phyloP scores from a whole-genome alignment of 352 stramenopile species.

The Peronospora belbahrii region DNA sequence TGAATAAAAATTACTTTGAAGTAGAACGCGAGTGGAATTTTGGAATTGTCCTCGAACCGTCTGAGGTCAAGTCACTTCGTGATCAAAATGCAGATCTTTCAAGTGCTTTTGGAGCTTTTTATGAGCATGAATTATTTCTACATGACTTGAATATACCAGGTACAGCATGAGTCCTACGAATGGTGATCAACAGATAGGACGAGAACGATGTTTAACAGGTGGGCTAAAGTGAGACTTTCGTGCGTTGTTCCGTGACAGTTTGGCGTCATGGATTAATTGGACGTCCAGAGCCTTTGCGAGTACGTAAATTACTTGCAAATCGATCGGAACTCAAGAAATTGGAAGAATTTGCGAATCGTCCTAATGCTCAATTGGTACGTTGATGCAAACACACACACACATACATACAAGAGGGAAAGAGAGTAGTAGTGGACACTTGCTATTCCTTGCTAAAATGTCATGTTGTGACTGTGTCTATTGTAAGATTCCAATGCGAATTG shows the following conservation, averaged over 20 bases:
- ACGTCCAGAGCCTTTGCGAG: constrained; percentile 52
- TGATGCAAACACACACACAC: no score
- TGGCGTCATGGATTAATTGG: constrained; percentile 73
- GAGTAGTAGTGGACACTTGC: no score
- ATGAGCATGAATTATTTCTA: constrained; percentile 61
- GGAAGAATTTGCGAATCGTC: constrained; percentile 48
- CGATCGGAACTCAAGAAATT: constrained; percentile 74
- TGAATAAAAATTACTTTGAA: constrained; percentile 37
- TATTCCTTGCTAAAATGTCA: no score
- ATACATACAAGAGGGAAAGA: no score
- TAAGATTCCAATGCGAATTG: constrained; percentile 67
- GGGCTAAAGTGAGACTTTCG: constrained; percentile 14
- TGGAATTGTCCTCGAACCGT: constrained; percentile 61
- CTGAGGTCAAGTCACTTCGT: constrained; percentile 71
- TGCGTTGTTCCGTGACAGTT: constrained; percentile 34
- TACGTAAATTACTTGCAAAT: constrained; percentile 69
- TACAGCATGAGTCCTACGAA: no score
- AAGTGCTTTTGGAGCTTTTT: constrained; percentile 68
- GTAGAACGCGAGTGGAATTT: constrained; percentile 73
- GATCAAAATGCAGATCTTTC: constrained; percentile 62
- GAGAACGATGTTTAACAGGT: no score
- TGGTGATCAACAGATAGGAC: no score
- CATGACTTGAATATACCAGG: constrained; percentile 74
- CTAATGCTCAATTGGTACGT: constrained; percentile 61
- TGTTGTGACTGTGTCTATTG: background rate